Evolutionary conservation across 805 yeast genomes (phyloP), one percentile per base, ranked within the genome.

Genomic region (Millerozyma miso): DNA sequence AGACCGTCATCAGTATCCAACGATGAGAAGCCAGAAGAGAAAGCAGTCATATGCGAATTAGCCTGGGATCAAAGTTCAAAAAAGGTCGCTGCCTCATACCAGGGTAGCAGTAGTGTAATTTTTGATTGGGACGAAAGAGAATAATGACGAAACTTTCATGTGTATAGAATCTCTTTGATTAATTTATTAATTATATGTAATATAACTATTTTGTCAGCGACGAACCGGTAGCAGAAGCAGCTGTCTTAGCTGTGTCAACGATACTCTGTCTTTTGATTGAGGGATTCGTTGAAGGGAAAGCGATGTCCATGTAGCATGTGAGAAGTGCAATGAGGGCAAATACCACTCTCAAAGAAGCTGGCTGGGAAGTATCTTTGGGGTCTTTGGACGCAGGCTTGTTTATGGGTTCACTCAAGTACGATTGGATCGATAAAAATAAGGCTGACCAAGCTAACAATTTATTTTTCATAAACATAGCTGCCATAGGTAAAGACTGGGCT

Each of bases 391-490:
- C 56, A 50, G 52, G 46, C 7, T 15, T 32, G 14, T 32, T 13
- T 7, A n/a, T 6, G 6, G 76, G 76, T 43, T 70, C 73, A 45
- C 67, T 73, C 54, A 79, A 63, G 49, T 59, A 77, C 1, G 76
- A 47, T 51, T 74, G 79, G 19, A 77, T 51, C 3, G 80, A 69
- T 46, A 77, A 69, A 44, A 80, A 67, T 18, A 80, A 54, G 3
- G 83, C 61, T 17, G 80, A 62, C 85, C 85, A 77, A 10, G 81
- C 67, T 51, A 79, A 58, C 48, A 78, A 60, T 54, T 75, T 79
- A 58, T 77, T 77, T 52, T 72, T 75, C 76, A 80, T 69, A 60
- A 80, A 80, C 80, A 80, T 78, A 37, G 85, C 85, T 3, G 82
- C 81, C 82, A 80, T 77, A 26, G 85, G 85, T 64, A 80, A 73